phyloP scores from a whole-genome alignment of 2,329 filamentous ascomycete species.

The Botrytis aclada region DNA sequence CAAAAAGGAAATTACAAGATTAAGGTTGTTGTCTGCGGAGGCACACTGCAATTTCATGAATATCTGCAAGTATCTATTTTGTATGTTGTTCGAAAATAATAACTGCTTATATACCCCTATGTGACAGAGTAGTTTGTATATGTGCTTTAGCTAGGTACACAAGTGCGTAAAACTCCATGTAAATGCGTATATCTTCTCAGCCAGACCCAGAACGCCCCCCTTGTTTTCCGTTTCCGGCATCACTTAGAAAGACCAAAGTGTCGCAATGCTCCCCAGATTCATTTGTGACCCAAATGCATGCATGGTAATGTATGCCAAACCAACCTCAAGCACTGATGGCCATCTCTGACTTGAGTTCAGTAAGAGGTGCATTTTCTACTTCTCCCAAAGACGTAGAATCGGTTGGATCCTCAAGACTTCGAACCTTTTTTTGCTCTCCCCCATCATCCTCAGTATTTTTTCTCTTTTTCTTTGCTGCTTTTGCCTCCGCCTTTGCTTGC shows the following conservation, averaged over 20 bases:
- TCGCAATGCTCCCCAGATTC: background rate
- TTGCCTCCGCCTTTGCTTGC: conserved; percentile 23
- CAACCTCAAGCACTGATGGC: conserved; percentile 6
- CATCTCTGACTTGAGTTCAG: conserved; percentile 10
- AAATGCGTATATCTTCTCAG: conserved; percentile 11
- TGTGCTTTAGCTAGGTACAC: background rate
- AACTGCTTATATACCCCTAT: background rate
- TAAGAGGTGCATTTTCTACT: background rate
- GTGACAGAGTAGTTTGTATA: background rate
- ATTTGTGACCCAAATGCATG: background rate
- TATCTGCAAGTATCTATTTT: background rate
- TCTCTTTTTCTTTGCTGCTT: conserved; percentile 13
- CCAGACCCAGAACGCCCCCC: conserved; percentile 8
- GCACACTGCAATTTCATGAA: background rate
- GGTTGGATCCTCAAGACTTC: conserved; percentile 1
- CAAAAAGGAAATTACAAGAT: background rate
- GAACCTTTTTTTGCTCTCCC: conserved; percentile 13
- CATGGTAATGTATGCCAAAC: background rate
- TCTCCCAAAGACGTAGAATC: background rate
- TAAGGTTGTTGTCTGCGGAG: background rate
- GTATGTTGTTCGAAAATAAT: background rate
- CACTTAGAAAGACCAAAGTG: background rate
- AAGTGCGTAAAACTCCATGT: conserved; percentile 4
- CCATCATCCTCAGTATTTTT: conserved; percentile 3
- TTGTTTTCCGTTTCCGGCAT: background rate